Conservation (phyloP, 352 stramenopile species). For the Phytophthora citrophthora region DNA sequence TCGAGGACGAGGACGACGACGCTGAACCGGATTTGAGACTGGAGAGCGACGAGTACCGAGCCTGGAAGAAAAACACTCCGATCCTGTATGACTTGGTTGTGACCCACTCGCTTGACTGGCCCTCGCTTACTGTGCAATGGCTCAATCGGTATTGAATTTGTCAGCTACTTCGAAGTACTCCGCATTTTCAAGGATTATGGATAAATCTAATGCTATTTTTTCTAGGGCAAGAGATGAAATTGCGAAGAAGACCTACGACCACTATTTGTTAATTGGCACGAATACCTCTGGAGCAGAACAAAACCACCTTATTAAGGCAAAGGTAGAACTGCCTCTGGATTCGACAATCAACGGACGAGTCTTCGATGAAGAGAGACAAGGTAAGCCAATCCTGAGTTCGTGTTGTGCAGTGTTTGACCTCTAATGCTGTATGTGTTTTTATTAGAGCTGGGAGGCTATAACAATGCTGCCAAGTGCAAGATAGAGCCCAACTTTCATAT, state of each 20-base stretch:
- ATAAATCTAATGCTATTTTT: too few relatives aligned
- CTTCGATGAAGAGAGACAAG: constrained; percentile 95
- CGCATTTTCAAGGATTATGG: too few relatives aligned
- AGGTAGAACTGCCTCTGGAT: constrained; percentile 94
- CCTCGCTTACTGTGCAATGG: constrained; percentile 98
- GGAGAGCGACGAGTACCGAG: constrained; percentile 98
- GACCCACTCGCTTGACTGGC: constrained; percentile 99
- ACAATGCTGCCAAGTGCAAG: constrained; percentile 81
- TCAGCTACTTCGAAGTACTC: too few relatives aligned
- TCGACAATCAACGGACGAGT: constrained; percentile 92
- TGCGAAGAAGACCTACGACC: constrained; percentile 71
- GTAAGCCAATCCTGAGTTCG: neutral
- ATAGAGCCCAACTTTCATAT: constrained; percentile 97
- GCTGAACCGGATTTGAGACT: constrained; percentile 86
- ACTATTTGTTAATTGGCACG: constrained; percentile 97
- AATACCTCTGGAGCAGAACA: constrained; percentile 95
- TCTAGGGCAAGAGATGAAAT: too few relatives aligned
- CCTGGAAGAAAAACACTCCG: constrained; percentile 99
- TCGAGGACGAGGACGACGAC: constrained; percentile 28
- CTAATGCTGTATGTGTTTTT: neutral
- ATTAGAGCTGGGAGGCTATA: constrained; percentile 75
- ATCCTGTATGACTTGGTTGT: constrained; percentile 99
- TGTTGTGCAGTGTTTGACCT: too few relatives aligned
- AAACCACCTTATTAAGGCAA: constrained; percentile 89
- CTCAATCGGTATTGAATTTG: constrained; percentile 41